Evolutionary conservation across 2,329 filamentous ascomycete species (phyloP).

Genomic region (Penicillium verrucosum): DNA sequence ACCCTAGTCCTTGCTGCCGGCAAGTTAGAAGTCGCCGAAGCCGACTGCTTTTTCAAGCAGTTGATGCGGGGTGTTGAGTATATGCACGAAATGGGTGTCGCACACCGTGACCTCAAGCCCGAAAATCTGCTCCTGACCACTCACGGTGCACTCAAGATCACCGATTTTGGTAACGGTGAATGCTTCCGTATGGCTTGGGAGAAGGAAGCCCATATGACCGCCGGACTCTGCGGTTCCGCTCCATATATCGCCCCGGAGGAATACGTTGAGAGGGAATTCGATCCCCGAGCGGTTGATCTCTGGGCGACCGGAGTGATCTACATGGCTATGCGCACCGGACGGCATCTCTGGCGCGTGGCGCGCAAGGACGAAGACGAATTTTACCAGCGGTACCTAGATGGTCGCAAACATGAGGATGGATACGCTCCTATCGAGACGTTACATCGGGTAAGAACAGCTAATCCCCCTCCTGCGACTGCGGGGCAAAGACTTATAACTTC

Average conservation of each 20-base stretch:
- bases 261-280: slow-evolving; percentile 92
- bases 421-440: slow-evolving; percentile 95
- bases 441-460: slow-evolving; percentile 69
- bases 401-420: slow-evolving; percentile 87
- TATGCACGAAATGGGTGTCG: slow-evolving; percentile 98
- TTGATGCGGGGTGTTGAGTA: slow-evolving; percentile 99
- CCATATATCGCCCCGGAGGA: slow-evolving; percentile 98
- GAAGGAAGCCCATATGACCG: slow-evolving; percentile 96
- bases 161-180: slow-evolving; percentile 97
- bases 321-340: slow-evolving; percentile 97
- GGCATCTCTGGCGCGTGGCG: slow-evolving; percentile 94
- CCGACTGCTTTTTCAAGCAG: slow-evolving; percentile 98
- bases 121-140: slow-evolving; percentile 94
- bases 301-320: slow-evolving; percentile 99
- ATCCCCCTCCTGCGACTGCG: not conserved
- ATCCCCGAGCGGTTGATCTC: slow-evolving; percentile 93
- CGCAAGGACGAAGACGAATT: slow-evolving; percentile 98
- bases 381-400: slow-evolving; percentile 89
- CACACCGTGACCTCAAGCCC: slow-evolving; percentile 92
- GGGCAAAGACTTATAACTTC: slow-evolving; percentile 16
- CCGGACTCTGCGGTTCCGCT: slow-evolving; percentile 90
- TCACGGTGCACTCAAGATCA: slow-evolving; percentile 91
- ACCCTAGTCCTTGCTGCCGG: slow-evolving; percentile 86
- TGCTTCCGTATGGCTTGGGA: slow-evolving; percentile 99
- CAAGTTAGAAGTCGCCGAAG: slow-evolving; percentile 83